phyloP scores from a whole-genome alignment of 257 asterid species.

The Hygrophila difformis region DNA sequence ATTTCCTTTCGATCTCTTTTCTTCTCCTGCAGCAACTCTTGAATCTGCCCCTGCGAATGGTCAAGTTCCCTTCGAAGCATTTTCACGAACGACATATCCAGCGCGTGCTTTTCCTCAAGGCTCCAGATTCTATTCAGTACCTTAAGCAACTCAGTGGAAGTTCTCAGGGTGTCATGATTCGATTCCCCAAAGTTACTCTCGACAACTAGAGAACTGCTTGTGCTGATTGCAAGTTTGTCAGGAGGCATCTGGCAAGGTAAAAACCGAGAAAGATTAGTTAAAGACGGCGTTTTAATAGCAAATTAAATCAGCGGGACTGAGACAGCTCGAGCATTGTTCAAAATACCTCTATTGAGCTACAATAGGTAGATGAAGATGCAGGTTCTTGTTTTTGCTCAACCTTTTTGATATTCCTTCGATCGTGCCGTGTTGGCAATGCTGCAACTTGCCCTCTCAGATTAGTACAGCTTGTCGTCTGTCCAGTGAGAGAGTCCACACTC shows the following conservation, averaged over 20 bases:
- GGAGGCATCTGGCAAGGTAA: slow-evolving; percentile 49
- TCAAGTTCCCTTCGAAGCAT: slow-evolving; percentile 52
- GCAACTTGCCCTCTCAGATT: slow-evolving; percentile 27
- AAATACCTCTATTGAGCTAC: slow-evolving; percentile 71
- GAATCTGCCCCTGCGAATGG: slow-evolving; percentile 34
- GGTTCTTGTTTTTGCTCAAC: slow-evolving; percentile 32
- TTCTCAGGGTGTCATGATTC: slow-evolving; percentile 48
- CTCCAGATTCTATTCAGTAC: slow-evolving; percentile 84
- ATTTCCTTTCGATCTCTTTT: slow-evolving; percentile 39
- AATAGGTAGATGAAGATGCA: slow-evolving; percentile 47
- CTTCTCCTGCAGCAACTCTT: slow-evolving; percentile 48
- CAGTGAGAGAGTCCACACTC: slow-evolving; percentile 15
- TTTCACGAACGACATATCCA: slow-evolving; percentile 52
- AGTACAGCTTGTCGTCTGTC: slow-evolving; percentile 28
- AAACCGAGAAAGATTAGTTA: not conserved
- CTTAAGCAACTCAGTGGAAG: slow-evolving; percentile 71
- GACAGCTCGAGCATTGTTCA: slow-evolving; percentile 2
- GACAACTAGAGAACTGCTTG: slow-evolving; percentile 29
- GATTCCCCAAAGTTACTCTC: slow-evolving; percentile 44
- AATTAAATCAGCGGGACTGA: not conserved
- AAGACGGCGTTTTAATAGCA: not conserved
- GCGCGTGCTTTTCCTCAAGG: slow-evolving; percentile 73
- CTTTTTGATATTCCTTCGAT: slow-evolving; percentile 25
- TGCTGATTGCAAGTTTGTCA: slow-evolving; percentile 25
- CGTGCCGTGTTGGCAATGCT: slow-evolving; percentile 26